Evolutionary conservation across 441 rosid genomes (phyloP).

Genomic region (Gossypium lobatum): DNA sequence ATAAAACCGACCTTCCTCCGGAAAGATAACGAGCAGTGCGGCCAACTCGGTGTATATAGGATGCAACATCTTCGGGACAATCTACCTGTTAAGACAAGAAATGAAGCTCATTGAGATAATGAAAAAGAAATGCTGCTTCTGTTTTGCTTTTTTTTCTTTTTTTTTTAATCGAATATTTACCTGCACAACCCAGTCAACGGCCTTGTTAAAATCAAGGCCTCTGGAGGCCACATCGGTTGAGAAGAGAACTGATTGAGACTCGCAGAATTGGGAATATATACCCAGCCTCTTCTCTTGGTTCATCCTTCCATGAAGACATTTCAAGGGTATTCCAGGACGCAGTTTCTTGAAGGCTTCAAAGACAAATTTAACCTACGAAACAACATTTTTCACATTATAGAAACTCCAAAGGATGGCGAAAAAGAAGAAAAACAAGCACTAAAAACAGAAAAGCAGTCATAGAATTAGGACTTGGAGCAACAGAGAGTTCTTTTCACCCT

Average conservation of each 20-base stretch:
- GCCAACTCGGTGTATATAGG: slow-evolving; percentile 96
- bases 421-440: not conserved
- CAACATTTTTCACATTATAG: slow-evolving; percentile 1
- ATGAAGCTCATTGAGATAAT: not conserved
- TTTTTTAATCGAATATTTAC: slow-evolving; percentile 28
- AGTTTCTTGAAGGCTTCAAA: slow-evolving; percentile 87
- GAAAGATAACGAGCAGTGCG: slow-evolving; percentile 85
- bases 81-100: slow-evolving; percentile 47
- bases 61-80: slow-evolving; percentile 92
- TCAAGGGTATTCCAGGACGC: slow-evolving; percentile 88
- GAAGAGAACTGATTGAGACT: slow-evolving; percentile 76
- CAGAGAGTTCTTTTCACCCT: not conserved
- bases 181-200: slow-evolving; percentile 97
- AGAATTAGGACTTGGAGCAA: not conserved
- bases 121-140: not conserved
- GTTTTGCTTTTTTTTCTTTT: no score
- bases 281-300: slow-evolving; percentile 76
- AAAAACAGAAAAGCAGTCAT: not conserved
- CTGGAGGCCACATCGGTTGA: slow-evolving; percentile 93
- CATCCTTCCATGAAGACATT: slow-evolving; percentile 92
- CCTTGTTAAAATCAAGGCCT: slow-evolving; percentile 91
- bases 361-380: slow-evolving; percentile 75
- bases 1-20: slow-evolving; percentile 71
- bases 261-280: slow-evolving; percentile 77
- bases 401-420: slow-evolving; percentile 1